Evolutionary conservation across 768 basidiomycete species (phyloP).

Genomic region (Galerina marginata): DNA sequence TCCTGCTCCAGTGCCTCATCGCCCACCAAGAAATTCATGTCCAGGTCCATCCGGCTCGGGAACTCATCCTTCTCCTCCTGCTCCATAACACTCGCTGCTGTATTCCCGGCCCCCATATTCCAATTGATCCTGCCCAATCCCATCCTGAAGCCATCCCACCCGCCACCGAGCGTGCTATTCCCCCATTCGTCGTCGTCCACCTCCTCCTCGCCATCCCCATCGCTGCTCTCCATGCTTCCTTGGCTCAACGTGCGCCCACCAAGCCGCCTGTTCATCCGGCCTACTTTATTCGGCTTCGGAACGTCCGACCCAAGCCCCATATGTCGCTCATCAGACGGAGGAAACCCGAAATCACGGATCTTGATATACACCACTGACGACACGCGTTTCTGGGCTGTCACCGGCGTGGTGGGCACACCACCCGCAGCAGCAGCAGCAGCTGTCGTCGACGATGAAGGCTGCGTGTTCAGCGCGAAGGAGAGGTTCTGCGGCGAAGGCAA

Average conservation of each 20-base stretch:
- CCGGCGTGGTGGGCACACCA: constrained; percentile 8
- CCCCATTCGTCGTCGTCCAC: constrained; percentile 27
- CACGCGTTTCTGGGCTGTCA: constrained; percentile 2
- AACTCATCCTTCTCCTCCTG: constrained; percentile 33
- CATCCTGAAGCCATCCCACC: constrained; percentile 30
- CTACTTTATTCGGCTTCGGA: constrained; percentile 44
- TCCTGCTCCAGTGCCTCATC: constrained; percentile 10
- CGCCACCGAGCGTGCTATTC: constrained; percentile 19
- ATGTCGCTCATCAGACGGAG: constrained; percentile 41
- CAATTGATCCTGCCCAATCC: constrained; percentile 31
- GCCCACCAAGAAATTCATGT: constrained; percentile 34
- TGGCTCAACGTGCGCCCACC: constrained; percentile 24
- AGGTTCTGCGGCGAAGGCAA: constrained; percentile 17
- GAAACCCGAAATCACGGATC: constrained; percentile 50
- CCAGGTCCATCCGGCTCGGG: constrained; percentile 49
- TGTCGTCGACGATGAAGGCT: background rate
- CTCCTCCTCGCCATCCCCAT: constrained; percentile 27
- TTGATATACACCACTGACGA: constrained; percentile 32
- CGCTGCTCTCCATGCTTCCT: constrained; percentile 26
- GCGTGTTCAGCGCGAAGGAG: constrained; percentile 13
- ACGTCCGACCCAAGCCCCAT: constrained; percentile 44
- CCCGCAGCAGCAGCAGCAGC: constrained; percentile 11
- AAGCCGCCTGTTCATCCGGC: constrained; percentile 36
- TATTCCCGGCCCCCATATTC: constrained; percentile 25
- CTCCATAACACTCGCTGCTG: constrained; percentile 17